Evolutionary conservation across 192 early-diverging fungal genomes (phyloP), one percentile per base, ranked within the genome.

Genomic region (Coemansia sp.): DNA sequence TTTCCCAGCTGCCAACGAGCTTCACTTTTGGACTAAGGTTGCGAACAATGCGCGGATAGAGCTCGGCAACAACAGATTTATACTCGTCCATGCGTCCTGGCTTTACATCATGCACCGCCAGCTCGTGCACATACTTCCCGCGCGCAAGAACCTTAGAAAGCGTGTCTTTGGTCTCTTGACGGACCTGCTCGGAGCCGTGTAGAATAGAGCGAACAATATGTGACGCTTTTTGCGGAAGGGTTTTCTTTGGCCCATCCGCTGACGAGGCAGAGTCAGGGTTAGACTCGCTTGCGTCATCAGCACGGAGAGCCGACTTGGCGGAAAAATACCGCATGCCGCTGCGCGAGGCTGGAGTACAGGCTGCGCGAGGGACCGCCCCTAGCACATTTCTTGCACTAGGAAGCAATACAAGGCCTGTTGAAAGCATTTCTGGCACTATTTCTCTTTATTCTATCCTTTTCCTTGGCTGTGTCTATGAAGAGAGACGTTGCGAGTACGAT

Each of bases 111-210:
- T 98, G 95, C 60, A 83, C 90, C 66, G 89, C 84, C 51, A 95
- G 72, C 75, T 98, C 94, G 77, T 95, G 94, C 15, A 96, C 91
- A 65, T 92, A 95, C 82, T 95, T 95, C 48, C 92, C 91, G 43
- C 91, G 81, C 10, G 91, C 90, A 37, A 93, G 66, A n/a, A 88
- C 71, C 76, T 93, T 93, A 22, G 91, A 92, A 61, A 93, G 85
- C 11, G 92, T 90, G 65, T 78, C 71, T 32, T 74, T 69, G 41
- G 85, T 85, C 62, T 88, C 87, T 69, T 89, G 85, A 37, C 83
- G 72, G 45, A 84, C 84, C 63, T 88, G 82, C 64, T 88, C 85
- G 0, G 88, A 89, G 15, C 88, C 88, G 66, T 89, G 91, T 49
- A 94, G 75, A 59, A 94, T 87, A 37, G 89, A 85, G 63, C 86